These are phyloP conservation scores for Phytopythium litorale DNA, from an alignment of 352 stramenopile genomes.

Conservation along the genomic window DNA sequence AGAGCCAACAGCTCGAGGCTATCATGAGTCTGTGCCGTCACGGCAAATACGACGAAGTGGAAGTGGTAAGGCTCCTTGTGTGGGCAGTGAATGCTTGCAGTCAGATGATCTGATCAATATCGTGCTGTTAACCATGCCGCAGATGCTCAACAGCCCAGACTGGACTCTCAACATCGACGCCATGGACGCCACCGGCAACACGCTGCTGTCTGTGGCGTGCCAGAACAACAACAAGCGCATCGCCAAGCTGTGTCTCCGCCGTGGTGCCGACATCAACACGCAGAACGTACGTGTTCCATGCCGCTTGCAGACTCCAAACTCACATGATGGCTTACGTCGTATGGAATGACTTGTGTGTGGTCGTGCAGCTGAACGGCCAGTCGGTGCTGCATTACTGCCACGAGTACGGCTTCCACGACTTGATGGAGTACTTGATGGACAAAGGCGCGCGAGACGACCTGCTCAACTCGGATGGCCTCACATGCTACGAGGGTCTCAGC, in stretches of 20 bases:
- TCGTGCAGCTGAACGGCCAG: conserved; percentile 81
- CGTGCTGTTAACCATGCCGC: conserved; percentile 6
- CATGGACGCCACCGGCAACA: conserved; percentile 91
- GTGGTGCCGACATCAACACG: conserved; percentile 91
- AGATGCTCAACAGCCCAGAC: conserved; percentile 89
- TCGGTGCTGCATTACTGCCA: conserved; percentile 93
- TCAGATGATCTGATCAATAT: not conserved
- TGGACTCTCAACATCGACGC: conserved; percentile 90
- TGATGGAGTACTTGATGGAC: conserved; percentile 94
- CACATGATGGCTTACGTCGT: not conserved
- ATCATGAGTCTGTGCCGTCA: conserved; percentile 90
- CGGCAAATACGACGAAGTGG: conserved; percentile 87
- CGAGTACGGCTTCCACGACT: conserved; percentile 92
- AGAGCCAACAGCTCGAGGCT: conserved; percentile 85
- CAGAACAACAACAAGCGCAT: conserved; percentile 97
- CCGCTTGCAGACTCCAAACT: not conserved
- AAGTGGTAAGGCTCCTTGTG: conserved; percentile 32
- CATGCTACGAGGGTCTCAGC: conserved; percentile 92
- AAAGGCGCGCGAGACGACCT: conserved; percentile 92
- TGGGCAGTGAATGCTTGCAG: not conserved
- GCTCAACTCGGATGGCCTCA: conserved; percentile 92
- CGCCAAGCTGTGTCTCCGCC: conserved; percentile 91
- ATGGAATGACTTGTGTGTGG: not conserved
- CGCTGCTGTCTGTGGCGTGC: conserved; percentile 90
- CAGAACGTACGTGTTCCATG: conserved; percentile 67